Percentiles rank a stretch among this genome's conserved stretches.
phyloP scores from a whole-genome alignment of 108 stramenopile species.

The Fistulifera solaris region DNA sequence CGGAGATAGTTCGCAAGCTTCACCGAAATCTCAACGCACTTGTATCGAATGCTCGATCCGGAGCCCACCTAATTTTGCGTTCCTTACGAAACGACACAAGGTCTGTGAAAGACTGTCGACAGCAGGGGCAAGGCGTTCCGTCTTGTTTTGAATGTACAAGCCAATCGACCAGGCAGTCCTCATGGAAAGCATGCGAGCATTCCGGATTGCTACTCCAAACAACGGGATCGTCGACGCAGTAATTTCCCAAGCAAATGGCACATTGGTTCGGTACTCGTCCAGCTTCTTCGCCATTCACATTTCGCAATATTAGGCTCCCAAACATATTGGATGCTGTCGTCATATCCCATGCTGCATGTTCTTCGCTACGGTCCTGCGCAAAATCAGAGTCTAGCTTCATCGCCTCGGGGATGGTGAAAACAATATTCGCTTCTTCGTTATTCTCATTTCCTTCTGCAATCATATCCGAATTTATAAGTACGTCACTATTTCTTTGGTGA shows the following conservation, averaged over 20 bases:
- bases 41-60: too few species aligned
- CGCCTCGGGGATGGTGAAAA: background rate
- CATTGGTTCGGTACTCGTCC: slow-evolving; percentile 53
- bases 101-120: slow-evolving; percentile 55
- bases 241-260: slow-evolving; percentile 58
- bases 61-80: slow-evolving; percentile 21
- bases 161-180: slow-evolving; percentile 63
- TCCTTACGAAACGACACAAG: slow-evolving; percentile 23
- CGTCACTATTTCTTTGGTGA: background rate
- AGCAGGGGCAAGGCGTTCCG: slow-evolving; percentile 57
- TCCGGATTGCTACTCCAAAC: slow-evolving; percentile 35
- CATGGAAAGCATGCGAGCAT: slow-evolving; percentile 66
- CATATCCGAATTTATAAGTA: background rate
- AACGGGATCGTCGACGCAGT: slow-evolving; percentile 42
- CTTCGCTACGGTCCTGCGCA: background rate
- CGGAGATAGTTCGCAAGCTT: too few species aligned
- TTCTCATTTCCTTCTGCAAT: background rate
- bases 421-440: background rate
- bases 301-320: slow-evolving; percentile 8
- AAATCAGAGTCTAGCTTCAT: slow-evolving; percentile 1
- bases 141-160: slow-evolving; percentile 48
- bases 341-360: slow-evolving; percentile 1
- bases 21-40: too few species aligned
- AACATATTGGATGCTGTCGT: slow-evolving; percentile 12
- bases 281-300: slow-evolving; percentile 2